phyloP scores from a whole-genome alignment of 176 grass and related monocot species.

The Elymus sibiricus region DNA sequence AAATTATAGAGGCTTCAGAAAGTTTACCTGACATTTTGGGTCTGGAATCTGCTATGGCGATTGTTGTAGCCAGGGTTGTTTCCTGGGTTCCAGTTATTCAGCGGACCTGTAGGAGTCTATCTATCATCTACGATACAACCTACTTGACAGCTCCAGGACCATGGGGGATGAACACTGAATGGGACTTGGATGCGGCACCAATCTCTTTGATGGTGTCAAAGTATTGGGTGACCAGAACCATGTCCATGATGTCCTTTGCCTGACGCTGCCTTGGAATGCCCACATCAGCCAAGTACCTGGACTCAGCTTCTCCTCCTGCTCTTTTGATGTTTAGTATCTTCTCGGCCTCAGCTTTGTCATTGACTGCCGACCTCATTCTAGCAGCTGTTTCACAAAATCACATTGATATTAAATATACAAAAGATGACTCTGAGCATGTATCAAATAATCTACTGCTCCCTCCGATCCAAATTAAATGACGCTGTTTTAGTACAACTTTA shows the following conservation, averaged over 20 bases:
- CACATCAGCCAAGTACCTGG: slow-evolving; percentile 55
- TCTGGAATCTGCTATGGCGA: no score
- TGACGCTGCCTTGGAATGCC: slow-evolving; percentile 63
- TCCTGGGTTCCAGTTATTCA: no score
- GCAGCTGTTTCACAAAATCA: slow-evolving; percentile 38
- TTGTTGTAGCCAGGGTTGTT: no score
- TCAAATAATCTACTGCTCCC: neutral
- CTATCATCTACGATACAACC: slow-evolving; percentile 37
- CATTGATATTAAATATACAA: neutral
- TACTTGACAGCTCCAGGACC: slow-evolving; percentile 48
- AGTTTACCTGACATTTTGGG: no score
- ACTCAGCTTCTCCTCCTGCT: slow-evolving; percentile 59
- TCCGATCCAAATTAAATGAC: no score
- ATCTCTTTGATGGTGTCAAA: slow-evolving; percentile 64
- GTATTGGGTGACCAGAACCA: slow-evolving; percentile 58
- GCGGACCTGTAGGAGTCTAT: slow-evolving; percentile 38
- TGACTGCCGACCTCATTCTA: slow-evolving; percentile 52
- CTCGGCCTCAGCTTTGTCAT: slow-evolving; percentile 64
- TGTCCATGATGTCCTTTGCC: slow-evolving; percentile 58
- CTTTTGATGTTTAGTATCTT: slow-evolving; percentile 63
- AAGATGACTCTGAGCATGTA: neutral
- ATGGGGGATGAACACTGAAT: no score
- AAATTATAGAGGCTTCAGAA: no score
- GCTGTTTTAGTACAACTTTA: no score
- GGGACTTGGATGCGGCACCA: slow-evolving; percentile 53